Base-by-base conservation (phyloP, 83 land plant species). In the Picea abies region DNA sequence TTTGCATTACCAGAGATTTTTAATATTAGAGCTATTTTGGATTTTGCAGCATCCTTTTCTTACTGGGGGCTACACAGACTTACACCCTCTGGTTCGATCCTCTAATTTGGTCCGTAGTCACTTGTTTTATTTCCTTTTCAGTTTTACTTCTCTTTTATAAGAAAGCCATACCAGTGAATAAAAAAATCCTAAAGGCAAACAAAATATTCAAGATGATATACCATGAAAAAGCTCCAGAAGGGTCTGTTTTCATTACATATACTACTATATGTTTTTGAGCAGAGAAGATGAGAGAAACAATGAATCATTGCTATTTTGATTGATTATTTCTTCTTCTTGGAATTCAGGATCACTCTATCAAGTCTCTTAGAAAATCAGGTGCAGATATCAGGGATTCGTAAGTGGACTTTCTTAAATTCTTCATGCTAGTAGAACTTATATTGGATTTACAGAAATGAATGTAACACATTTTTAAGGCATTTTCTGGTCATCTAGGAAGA, bases 31-130 rank as follows among this genome's bases (percentile, higher is more conserved):
- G 41, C 26, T 78, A 49, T 52, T 19, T 49, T 72, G 67, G 35
- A 23, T 15, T 26, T 61, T 87, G 81, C 93, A 95, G 98, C 98
- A 95, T 87, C 96, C 98, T 56, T 95, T 95, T 90, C 88, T 94
- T 71, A 78, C 89, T 61, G 85, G 86, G 22, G 85, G 87, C 35
- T 58, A 66, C 70, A 81, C 69, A 47, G 90, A 83, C 39, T 1
- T 61, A 44, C 85, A 78, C 75, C 80, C 80, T 20, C 25, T 83
- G 10, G 23, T 61, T 67, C 84, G 69, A n/a, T n/a, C 89, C 22
- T 80, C 88, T 37, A 12, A 37, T 63, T 56, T 84, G 88, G 91
- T 89, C 2, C 60, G 87, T 81, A 63, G 23, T 56, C 58, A 2
- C 58, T 56, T 56, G 23, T n/a, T 22, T 63, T 22, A 15, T 22